Base-by-base conservation (phyloP, 139 green algal species). In the Chlamydomonas urium region DNA sequence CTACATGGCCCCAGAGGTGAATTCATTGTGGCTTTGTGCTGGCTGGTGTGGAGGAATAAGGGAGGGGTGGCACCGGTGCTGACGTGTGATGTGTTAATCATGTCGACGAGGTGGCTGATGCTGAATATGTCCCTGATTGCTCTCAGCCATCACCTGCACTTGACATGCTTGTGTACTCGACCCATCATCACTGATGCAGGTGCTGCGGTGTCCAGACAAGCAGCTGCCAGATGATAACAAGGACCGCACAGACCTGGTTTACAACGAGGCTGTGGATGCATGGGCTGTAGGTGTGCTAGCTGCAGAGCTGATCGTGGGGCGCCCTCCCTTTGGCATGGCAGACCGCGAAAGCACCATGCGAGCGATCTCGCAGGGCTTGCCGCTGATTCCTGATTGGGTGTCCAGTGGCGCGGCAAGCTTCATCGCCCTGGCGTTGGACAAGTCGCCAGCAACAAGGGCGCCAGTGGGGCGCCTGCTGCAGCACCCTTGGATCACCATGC, bases 211-310 rank as follows among this genome's bases (percentile, higher is more conserved):
- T 31, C 63, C 38, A 8, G 63, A 71, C 36, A 71, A 71, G 63
- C 33, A 33, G 6, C 37, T 37, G 4, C 63, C 63, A 17, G 26
- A n/a, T 29, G 37, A 71, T 17, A 71, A 71, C 36, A 71, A 71
- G 38, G 63, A 71, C 4, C 37, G 37, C 8, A 6, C 6, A 32
- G 38, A 71, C 63, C 36, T 71, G 37, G 63, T 34, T 4, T 96
- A 94, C 81, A 75, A 71, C 2, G 38, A 79, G 17, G 67, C 72
- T 26, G 83, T 92, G 21, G 90, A 94, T 79, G 83, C 80, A 6
- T 95, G 90, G 90, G 89, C 86, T 5, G 77, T 93, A 71, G 90
- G 90, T 0, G 82, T 94, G 21, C 79, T 96, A 45, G 88, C 87
- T 3, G 93, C 91, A 67, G 90, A 96, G 79, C 83, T 94, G 61